Evolutionary conservation across 1,139 yeast genomes (phyloP), one percentile per base, ranked within the genome.

Genomic region (Suhomyces kunorum): DNA sequence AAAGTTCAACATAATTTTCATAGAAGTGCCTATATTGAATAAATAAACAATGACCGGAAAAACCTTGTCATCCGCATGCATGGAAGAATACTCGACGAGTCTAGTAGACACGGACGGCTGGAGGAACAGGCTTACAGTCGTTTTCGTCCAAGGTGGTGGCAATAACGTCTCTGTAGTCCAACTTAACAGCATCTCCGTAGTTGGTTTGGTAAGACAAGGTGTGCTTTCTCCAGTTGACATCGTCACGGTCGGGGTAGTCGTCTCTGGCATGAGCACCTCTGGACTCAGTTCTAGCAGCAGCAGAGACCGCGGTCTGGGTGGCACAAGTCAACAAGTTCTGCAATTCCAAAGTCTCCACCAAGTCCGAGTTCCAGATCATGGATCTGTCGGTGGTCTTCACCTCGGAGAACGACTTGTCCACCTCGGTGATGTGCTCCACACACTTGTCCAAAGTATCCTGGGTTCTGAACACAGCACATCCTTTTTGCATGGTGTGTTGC

Each of bases 251-350:
- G 59, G 95, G 97, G 75, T 69, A 90, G 68, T 92, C 98, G 69
- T 92, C 98, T 76, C 98, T 86, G 49, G 98, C 98, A 62, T 92
- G 98, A 39, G 98, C 98, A 75, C 98, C 98, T 78, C 98, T 88
- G 35, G 97, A 89, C 75, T 92, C 98, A 61, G 75, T 84, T 79
- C 98, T 87, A 44, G 89, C 95, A 48, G 94, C 90, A 39, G 98
- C 98, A 46, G 96, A 82, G 53, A 73, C 74, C 34, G 98, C 98
- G 40, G 98, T 90, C 76, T 92, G 98, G 54, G 87, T 83, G 48
- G 98, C 98, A 77, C 97, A 89, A 41, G 98, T 90, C 63, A 92
- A 77, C 76, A 92, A 79, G 83, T 92, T 92, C 71, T 90, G 97
- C 65, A 92, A 78, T 71, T 92, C 98, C 58, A 92, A 77, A 42